Base-by-base conservation (phyloP, 129 eudicot species). In the Solidago caesia region DNA sequence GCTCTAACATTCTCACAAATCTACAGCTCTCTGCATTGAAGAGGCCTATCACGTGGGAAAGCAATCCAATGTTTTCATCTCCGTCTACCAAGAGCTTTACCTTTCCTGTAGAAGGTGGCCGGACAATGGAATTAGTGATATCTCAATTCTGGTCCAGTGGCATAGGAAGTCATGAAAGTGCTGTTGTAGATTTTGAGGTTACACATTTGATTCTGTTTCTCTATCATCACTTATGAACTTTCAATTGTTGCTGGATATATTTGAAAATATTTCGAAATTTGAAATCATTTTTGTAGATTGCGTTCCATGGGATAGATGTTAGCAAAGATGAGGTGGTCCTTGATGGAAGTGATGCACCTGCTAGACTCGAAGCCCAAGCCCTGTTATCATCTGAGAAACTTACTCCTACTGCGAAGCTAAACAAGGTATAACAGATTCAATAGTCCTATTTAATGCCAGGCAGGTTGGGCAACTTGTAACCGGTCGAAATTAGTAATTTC, bases 61-160 rank as follows among this genome's bases (percentile, higher is more conserved):
- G 71, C 70, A 97, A 81, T 43, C 84, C 84, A 46, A 77, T 81
- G 29, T 91, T 89, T 71, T 95, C 97, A 42, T 89, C 95, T 82
- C 99, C 99, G 48, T 89, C 97, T 47, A 87, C 99, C 58, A 87
- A 91, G 87, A 82, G 85, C 77, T 95, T 91, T 83, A 85, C 91
- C 72, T 91, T 95, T 77, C 70, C 80, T 10, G 99, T 95, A 47
- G 90, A 89, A 89, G 90, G 95, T 71, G 96, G 97, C 44, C 84
- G 81, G 27, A 95, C 99, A 53, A 89, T 95, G 86, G 99, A 95
- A 82, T 81, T 95, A 64, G 97, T 96, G 66, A 82, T 95, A 70
- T 88, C 99, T 64, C 99, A 95, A 72, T 95, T 89, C 78, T 95
- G 99, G 99, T 95, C 99, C n/a, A 95, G 99, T 79, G 99, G 99